Evolutionary conservation across 2,329 filamentous ascomycete genomes (phyloP).

Genomic region (Penicillium digitatum): DNA sequence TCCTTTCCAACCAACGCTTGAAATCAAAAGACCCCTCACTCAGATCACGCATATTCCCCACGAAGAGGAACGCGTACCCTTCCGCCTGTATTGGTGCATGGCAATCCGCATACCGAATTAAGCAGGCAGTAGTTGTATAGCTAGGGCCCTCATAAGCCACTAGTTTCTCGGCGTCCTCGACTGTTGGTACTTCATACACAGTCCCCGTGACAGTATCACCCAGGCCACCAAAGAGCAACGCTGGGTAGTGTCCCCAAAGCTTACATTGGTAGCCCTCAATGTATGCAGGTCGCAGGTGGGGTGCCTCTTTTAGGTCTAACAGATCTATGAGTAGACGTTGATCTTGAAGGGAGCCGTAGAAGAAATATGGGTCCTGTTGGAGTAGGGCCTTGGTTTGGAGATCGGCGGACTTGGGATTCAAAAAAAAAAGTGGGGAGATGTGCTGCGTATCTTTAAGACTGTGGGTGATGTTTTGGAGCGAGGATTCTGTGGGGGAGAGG

Average conservation of each 20-base stretch:
- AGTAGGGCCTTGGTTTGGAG: neutral
- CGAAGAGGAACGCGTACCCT: conserved; percentile 7
- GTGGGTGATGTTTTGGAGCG: conserved; percentile 1
- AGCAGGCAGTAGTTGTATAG: conserved; percentile 9
- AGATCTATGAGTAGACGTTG: conserved; percentile 20
- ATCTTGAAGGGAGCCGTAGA: conserved; percentile 33
- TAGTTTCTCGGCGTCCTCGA: conserved; percentile 11
- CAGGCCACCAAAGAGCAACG: conserved; percentile 9
- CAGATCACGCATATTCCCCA: conserved; percentile 1
- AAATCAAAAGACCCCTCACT: conserved; percentile 5
- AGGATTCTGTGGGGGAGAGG: conserved; percentile 1
- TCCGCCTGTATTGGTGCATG: neutral
- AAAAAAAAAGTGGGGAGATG: neutral
- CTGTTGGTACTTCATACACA: conserved; percentile 14
- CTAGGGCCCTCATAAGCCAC: conserved; percentile 15
- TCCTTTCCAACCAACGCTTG: neutral
- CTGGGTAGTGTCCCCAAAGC: conserved; percentile 23
- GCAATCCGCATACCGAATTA: conserved; percentile 10
- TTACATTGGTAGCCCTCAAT: conserved; percentile 19
- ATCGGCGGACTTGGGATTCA: neutral
- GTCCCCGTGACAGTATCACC: conserved; percentile 13
- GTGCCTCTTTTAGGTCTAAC: conserved; percentile 12
- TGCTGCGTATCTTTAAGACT: conserved; percentile 5
- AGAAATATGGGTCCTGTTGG: conserved; percentile 28
- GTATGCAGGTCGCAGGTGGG: conserved; percentile 15